Conservation (phyloP, 176 grass and related monocot genomes). For the Bothriochloa decipiens region DNA sequence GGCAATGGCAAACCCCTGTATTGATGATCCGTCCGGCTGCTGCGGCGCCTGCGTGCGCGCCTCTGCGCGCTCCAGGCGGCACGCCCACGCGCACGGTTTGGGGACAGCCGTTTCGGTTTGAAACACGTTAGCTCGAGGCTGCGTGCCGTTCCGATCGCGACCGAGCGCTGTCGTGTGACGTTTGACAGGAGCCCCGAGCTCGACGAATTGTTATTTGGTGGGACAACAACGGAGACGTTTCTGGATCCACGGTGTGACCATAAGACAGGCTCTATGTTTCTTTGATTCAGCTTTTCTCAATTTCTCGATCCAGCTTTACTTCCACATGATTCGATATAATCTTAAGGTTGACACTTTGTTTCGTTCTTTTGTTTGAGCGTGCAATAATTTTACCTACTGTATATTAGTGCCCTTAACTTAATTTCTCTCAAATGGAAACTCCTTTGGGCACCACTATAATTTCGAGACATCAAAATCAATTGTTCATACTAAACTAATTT, state of each 20-base stretch:
- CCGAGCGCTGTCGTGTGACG: not conserved
- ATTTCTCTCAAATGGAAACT: too few species aligned
- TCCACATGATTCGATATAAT: too few species aligned
- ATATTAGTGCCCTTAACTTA: too few species aligned
- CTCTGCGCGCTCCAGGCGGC: not conserved
- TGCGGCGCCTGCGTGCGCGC: not conserved
- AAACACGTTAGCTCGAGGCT: not conserved
- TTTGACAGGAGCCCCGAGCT: not conserved
- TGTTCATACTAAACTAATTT: too few species aligned
- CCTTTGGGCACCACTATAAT: too few species aligned
- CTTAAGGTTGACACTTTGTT: too few species aligned
- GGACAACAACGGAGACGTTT: not conserved
- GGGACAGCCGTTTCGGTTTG: not conserved
- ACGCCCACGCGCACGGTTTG: not conserved
- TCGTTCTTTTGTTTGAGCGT: too few species aligned
- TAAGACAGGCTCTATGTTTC: too few species aligned
- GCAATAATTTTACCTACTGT: too few species aligned
- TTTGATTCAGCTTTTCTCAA: too few species aligned
- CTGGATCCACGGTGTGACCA: not conserved
- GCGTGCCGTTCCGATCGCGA: not conserved
- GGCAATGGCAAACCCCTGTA: conserved; percentile 7
- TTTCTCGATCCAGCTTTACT: too few species aligned
- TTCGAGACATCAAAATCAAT: too few species aligned
- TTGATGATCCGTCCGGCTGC: conserved; percentile 22
- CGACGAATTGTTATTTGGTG: not conserved